Percentiles rank a stretch among this genome's conserved stretches.
phyloP scores from a whole-genome alignment of 75 land plant genomes.

The Cunninghamia lanceolata region DNA sequence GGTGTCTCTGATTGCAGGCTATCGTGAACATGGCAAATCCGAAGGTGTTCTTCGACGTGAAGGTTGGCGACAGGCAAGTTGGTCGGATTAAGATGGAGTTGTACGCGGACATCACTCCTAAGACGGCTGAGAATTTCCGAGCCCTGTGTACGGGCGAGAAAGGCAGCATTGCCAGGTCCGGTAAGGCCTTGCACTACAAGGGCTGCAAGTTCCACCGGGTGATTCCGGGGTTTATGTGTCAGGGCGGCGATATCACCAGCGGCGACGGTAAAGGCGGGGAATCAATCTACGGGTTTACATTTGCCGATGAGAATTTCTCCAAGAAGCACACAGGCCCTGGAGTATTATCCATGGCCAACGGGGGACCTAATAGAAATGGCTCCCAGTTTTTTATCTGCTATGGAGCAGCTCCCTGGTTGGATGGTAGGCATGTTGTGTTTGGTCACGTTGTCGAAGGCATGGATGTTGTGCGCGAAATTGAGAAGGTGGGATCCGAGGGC shows the following conservation, averaged over 20 bases:
- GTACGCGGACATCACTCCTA: conserved; percentile 51
- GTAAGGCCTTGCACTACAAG: no score
- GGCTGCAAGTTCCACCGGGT: conserved; percentile 95
- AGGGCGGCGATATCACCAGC: conserved; percentile 88
- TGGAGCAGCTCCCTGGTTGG: conserved; percentile 55
- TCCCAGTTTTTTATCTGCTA: conserved; percentile 85
- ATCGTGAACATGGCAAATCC: no score
- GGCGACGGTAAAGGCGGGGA: no score
- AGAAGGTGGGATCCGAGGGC: conserved; percentile 50
- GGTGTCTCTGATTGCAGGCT: no score
- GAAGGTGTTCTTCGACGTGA: no score
- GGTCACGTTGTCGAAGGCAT: conserved; percentile 67
- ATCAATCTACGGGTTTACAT: conserved; percentile 73
- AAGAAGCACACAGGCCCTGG: conserved; percentile 76
- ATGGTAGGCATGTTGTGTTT: no score
- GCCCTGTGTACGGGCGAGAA: conserved; percentile 89
- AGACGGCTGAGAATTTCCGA: conserved; percentile 86
- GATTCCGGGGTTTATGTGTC: conserved; percentile 89
- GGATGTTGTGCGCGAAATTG: conserved; percentile 57
- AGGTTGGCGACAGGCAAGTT: no score
- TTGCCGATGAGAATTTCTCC: conserved; percentile 64
- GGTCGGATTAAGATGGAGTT: no score
- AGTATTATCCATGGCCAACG: conserved; percentile 71
- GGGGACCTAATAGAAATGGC: conserved; percentile 73
- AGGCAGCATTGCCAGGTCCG: no score